phyloP scores from a whole-genome alignment of 768 basidiomycete genomes.

The Rhizopogon salebrosus region DNA sequence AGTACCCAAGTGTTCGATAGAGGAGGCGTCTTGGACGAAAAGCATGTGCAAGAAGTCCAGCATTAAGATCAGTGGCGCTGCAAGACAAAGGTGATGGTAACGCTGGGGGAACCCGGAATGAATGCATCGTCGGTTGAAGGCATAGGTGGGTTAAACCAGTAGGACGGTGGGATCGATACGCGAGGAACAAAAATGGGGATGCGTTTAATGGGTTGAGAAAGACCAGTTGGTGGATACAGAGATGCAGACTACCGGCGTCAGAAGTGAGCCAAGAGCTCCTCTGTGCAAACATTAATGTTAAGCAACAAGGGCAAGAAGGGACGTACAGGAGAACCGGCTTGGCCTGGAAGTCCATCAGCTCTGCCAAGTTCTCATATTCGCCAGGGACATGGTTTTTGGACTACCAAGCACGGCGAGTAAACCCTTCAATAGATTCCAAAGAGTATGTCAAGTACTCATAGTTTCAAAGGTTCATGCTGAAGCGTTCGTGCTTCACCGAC shows the following conservation, averaged over 20 bases:
- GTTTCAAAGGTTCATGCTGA: no score
- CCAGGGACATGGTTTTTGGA: no score
- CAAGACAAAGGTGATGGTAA: slow-evolving; percentile 51
- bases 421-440: no score
- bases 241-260: slow-evolving; percentile 42
- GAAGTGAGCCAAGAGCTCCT: slow-evolving; percentile 81
- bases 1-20: slow-evolving; percentile 53
- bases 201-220: slow-evolving; percentile 63
- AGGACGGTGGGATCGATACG: slow-evolving; percentile 27
- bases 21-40: slow-evolving; percentile 48
- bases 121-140: slow-evolving; percentile 32
- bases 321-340: no score
- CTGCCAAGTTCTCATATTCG: no score
- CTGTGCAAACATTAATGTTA: no score
- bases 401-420: no score
- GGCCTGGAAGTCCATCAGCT: no score
- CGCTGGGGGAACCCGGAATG: slow-evolving; percentile 55
- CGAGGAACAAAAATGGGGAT: slow-evolving; percentile 22
- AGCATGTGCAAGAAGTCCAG: slow-evolving; percentile 33
- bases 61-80: slow-evolving; percentile 38
- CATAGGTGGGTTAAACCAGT: slow-evolving; percentile 53
- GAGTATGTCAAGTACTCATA: no score
- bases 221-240: slow-evolving; percentile 71
- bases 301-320: no score
- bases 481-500: no score